These are phyloP conservation scores for Parathielavia hyrcaniae DNA, from an alignment of 495 filamentous ascomycete genomes.

Conservation along the genomic window DNA sequence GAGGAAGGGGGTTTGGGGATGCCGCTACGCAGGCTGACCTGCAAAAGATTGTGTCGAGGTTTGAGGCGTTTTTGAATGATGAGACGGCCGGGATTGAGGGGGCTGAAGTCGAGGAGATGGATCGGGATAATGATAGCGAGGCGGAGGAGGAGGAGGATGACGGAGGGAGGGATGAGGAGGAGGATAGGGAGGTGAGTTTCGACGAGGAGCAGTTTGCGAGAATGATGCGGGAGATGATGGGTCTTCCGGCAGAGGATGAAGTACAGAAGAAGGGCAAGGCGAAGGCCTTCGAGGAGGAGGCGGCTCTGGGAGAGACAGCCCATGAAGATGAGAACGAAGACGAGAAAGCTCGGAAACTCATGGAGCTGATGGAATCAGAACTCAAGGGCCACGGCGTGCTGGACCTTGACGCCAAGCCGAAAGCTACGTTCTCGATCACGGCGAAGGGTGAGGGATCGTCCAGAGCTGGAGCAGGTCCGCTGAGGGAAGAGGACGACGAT, in stretches of 20 bases:
- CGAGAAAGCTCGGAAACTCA: constrained; percentile 65
- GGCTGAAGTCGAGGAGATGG: constrained; percentile 69
- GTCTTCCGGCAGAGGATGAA: constrained; percentile 48
- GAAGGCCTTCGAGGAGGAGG: constrained; percentile 14
- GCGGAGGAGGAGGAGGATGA: constrained; percentile 38
- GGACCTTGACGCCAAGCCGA: constrained; percentile 47
- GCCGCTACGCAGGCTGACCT: constrained; percentile 72
- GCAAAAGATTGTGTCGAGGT: constrained; percentile 80
- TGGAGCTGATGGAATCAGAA: constrained; percentile 74
- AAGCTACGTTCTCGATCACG: constrained; percentile 13
- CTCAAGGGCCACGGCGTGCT: constrained; percentile 70
- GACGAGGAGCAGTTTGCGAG: constrained; percentile 76
- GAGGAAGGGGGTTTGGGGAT: constrained; percentile 61
- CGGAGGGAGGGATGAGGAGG: constrained; percentile 40
- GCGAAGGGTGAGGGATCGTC: constrained; percentile 12
- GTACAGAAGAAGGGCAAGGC: constrained; percentile 25
- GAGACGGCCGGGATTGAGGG: constrained; percentile 73
- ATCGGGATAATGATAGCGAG: constrained; percentile 49
- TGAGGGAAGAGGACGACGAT: constrained; percentile 25
- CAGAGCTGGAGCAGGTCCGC: constrained; percentile 19
- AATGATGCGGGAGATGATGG: constrained; percentile 97
- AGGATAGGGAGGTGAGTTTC: constrained; percentile 72
- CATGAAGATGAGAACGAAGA: constrained; percentile 48
- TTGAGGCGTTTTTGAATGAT: constrained; percentile 89
- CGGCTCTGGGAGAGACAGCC: constrained; percentile 26